A percentile compares a stretch with the other conserved stretches of the same genome.
Evolutionary conservation across 768 basidiomycete species (phyloP).

Genomic region (Gyrodon lividus): DNA sequence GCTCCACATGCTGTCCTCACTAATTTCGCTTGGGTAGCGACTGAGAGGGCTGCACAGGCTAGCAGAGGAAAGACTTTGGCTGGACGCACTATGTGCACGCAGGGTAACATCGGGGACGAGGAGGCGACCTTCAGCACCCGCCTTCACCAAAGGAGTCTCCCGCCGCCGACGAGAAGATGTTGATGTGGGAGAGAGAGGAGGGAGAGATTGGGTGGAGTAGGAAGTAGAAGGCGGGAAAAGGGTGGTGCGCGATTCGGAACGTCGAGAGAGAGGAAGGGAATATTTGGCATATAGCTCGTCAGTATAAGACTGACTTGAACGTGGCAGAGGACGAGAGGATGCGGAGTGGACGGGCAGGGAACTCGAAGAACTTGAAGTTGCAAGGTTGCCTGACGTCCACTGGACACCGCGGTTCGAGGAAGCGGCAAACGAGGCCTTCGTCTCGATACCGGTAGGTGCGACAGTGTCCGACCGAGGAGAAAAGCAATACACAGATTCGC

Average conservation of each 20-base stretch:
- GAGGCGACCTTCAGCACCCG: constrained; percentile 63
- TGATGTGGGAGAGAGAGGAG: constrained; percentile 36
- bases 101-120: constrained; percentile 48
- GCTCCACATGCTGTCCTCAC: constrained; percentile 34
- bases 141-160: constrained; percentile 56
- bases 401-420: constrained; percentile 52
- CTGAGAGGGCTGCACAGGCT: constrained; percentile 39
- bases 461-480: constrained; percentile 39
- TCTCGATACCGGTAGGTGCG: constrained; percentile 27
- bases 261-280: constrained; percentile 54
- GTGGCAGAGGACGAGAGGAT: constrained; percentile 22
- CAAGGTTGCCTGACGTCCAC: constrained; percentile 41
- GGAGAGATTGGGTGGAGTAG: constrained; percentile 36
- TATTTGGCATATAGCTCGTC: constrained; percentile 57
- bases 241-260: constrained; percentile 49
- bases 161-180: constrained; percentile 38
- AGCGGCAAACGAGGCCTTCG: constrained; percentile 46
- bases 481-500: constrained; percentile 59
- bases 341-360: constrained; percentile 26
- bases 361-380: constrained; percentile 19
- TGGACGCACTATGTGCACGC: constrained; percentile 33
- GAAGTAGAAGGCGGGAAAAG: constrained; percentile 35
- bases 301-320: constrained; percentile 32
- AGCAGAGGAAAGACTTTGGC: constrained; percentile 29
- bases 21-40: constrained; percentile 40